Conservation (phyloP, 2,329 filamentous ascomycete genomes). For the Byssothecium circinans region DNA sequence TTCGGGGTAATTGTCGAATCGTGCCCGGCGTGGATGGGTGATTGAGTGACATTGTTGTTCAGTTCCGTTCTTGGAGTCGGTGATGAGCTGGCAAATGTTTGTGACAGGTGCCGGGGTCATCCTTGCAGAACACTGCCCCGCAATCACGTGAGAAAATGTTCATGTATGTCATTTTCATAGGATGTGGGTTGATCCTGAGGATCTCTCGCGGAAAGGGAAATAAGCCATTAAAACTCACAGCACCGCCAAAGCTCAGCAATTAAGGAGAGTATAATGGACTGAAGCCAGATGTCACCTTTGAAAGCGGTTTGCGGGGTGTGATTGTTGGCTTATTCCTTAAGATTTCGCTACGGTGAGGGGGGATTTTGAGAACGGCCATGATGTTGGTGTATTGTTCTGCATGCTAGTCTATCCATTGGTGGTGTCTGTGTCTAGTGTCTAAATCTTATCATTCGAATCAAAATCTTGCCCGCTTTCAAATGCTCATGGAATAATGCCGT, state of each 20-base stretch:
- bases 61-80: conserved; percentile 23
- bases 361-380: too few relatives aligned
- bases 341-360: too few relatives aligned
- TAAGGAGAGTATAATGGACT: too few relatives aligned
- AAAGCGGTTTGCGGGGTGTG: too few relatives aligned
- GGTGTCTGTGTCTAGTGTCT: neutral
- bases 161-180: neutral
- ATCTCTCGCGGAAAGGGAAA: too few relatives aligned
- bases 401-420: neutral
- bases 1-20: conserved; percentile 26
- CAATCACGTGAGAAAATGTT: conserved; percentile 10
- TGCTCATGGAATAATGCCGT: conserved; percentile 3
- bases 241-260: too few relatives aligned
- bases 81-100: conserved; percentile 41
- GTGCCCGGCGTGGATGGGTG: conserved; percentile 25
- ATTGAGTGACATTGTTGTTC: conserved; percentile 27
- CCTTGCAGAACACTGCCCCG: conserved; percentile 11
- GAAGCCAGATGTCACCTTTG: too few relatives aligned
- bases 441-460: neutral
- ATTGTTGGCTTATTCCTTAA: too few relatives aligned
- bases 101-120: conserved; percentile 16
- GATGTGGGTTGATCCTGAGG: too few relatives aligned
- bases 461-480: conserved; percentile 6
- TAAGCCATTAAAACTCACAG: too few relatives aligned
- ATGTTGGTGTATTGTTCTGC: neutral